Percentiles rank a stretch among this genome's conserved stretches.
Evolutionary conservation across 2,329 filamentous ascomycete genomes (phyloP).

Genomic region (Colletotrichum sansevieriae): DNA sequence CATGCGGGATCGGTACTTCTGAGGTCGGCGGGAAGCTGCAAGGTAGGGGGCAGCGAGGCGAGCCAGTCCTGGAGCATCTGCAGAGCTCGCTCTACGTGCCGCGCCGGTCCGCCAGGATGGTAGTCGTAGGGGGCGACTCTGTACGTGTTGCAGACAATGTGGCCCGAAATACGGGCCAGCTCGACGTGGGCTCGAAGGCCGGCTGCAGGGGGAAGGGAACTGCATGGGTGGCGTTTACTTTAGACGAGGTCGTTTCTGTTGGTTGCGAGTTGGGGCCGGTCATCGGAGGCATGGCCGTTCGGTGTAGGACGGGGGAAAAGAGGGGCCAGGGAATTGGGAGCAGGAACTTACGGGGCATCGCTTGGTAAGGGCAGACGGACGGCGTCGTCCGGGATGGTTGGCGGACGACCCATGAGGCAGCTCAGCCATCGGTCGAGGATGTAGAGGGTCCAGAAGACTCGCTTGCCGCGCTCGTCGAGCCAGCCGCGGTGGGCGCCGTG

Average conservation of each 20-base stretch:
- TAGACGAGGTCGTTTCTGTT: constrained; percentile 4
- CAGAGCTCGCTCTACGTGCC: constrained; percentile 56
- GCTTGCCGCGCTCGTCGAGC: constrained; percentile 58
- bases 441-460: constrained; percentile 66
- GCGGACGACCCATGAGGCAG: constrained; percentile 63
- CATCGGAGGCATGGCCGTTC: constrained; percentile 13
- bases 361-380: constrained; percentile 58
- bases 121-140: constrained; percentile 52
- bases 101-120: constrained; percentile 45
- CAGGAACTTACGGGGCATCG: constrained; percentile 54
- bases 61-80: constrained; percentile 58
- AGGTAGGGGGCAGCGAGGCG: constrained; percentile 51
- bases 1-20: constrained; percentile 57
- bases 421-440: constrained; percentile 63
- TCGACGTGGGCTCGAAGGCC: constrained; percentile 62
- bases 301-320: not conserved
- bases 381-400: constrained; percentile 61
- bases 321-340: not conserved
- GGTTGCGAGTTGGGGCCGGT: constrained; percentile 18
- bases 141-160: constrained; percentile 63
- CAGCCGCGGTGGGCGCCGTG: constrained; percentile 62
- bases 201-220: constrained; percentile 57
- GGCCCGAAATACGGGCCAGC: constrained; percentile 61
- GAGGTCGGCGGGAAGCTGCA: constrained; percentile 54
- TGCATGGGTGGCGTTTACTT: constrained; percentile 43